Evolutionary conservation across 2,329 filamentous ascomycete species (phyloP).

Genomic region (Chrysoporthe puriensis): DNA sequence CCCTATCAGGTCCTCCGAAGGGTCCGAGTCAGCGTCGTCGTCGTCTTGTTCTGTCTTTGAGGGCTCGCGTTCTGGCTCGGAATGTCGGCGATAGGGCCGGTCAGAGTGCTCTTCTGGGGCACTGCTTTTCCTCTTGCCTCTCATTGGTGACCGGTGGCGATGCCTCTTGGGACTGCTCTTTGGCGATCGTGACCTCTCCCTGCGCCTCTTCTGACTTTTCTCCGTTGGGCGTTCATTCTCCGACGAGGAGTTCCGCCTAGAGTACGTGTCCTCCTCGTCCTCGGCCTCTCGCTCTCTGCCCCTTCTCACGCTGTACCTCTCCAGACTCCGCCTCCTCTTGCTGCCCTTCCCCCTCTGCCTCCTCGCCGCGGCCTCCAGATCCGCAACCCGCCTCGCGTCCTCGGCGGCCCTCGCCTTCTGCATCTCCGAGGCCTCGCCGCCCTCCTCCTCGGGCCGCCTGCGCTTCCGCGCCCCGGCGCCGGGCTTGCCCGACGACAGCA

Average conservation of each 20-base stretch:
- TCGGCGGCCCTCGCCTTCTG: slow-evolving; percentile 23
- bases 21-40: slow-evolving; percentile 63
- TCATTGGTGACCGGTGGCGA: slow-evolving; percentile 24
- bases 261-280: slow-evolving; percentile 12
- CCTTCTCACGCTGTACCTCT: slow-evolving; percentile 24
- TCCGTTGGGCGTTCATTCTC: slow-evolving; percentile 31
- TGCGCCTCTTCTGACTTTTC: slow-evolving; percentile 14
- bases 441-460: slow-evolving; percentile 29
- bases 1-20: slow-evolving; percentile 76
- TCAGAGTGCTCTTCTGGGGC: slow-evolving; percentile 10
- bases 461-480: slow-evolving; percentile 39
- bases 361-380: slow-evolving; percentile 22
- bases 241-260: slow-evolving; percentile 34
- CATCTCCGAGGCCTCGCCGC: slow-evolving; percentile 24
- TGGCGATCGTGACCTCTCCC: slow-evolving; percentile 26
- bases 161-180: slow-evolving; percentile 23
- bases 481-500: slow-evolving; percentile 51
- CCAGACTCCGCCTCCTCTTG: slow-evolving; percentile 24
- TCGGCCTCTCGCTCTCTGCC: neutral
- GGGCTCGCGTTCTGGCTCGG: slow-evolving; percentile 14
- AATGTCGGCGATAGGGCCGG: neutral
- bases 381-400: slow-evolving; percentile 22
- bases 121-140: neutral
- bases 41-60: slow-evolving; percentile 27
- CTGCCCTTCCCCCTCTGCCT: slow-evolving; percentile 20